phyloP scores from a whole-genome alignment of 441 rosid species.

The Populus trichocarpa region DNA sequence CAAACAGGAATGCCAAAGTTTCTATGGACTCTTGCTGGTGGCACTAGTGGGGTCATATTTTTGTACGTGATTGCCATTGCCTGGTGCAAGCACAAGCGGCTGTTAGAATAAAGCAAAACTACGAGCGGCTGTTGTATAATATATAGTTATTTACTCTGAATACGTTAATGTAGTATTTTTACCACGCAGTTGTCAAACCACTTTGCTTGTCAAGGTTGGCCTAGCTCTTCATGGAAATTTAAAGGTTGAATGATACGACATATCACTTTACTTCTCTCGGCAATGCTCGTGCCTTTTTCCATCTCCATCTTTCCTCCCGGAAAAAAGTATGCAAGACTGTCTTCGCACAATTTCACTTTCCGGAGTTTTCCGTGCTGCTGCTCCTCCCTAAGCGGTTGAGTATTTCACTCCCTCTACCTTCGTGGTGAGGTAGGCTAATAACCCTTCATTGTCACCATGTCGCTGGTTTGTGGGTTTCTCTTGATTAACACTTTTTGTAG shows the following conservation, averaged over 20 bases:
- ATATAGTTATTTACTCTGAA: background rate
- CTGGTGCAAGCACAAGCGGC: constrained; percentile 76
- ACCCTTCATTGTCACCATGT: background rate
- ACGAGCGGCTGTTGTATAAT: background rate
- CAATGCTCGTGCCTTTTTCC: background rate
- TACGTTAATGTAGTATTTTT: background rate
- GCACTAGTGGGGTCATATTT: constrained; percentile 51
- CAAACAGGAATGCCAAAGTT: constrained; percentile 38
- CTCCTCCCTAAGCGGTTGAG: background rate
- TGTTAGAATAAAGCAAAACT: constrained; percentile 33
- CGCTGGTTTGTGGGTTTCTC: background rate
- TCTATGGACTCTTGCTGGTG: constrained; percentile 66
- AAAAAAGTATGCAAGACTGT: background rate
- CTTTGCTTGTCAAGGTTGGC: background rate
- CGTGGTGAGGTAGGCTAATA: background rate
- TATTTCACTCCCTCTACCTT: background rate
- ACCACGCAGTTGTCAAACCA: background rate
- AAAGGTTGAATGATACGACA: background rate
- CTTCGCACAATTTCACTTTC: background rate
- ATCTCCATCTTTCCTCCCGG: background rate
- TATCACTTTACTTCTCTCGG: background rate
- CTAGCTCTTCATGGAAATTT: background rate
- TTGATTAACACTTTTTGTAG: background rate
- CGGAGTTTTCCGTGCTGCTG: background rate
- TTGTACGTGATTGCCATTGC: constrained; percentile 71